Evolutionary conservation across 2,329 filamentous ascomycete species (phyloP), one percentile per base, ranked within the genome.

Genomic region (Ilyonectria sp.): DNA sequence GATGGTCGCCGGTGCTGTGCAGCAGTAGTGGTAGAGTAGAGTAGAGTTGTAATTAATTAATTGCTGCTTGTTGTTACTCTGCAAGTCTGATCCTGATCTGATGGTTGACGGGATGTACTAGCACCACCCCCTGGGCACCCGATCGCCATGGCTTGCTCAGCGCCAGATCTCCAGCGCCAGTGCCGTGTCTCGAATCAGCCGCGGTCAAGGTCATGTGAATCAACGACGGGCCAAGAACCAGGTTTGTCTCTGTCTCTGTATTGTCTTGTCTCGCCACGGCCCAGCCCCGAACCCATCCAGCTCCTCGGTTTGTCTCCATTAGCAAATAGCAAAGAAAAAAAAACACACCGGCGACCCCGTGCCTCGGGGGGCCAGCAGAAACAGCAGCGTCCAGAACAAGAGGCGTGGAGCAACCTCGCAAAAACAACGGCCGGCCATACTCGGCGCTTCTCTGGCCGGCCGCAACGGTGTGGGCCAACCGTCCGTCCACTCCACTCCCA

Each of bases 401-500:
- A 46, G 35, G 50, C 49, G 67, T 63, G 60, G 26, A 26, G 63
- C 21, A 21, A 21, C 21, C 33, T 52, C 19, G 33, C 21, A 21
- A 57, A 54, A 33, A 59, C 61, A 71, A 70, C 71, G 72, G 72
- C 69, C 78, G 78, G 77, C 78, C 69, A 72, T 80, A 77, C 78
- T 80, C 78, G 78, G 78, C 78, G 78, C 78, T 80, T 79, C 77
- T 80, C 70, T 68, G 50, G 66, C 58, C 60, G 63, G 58, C 66
- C 61, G 65, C 62, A 64, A 72, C 74, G 71, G 71, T 73, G 71
- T 75, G 71, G 70, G 71, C 68, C 69, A 68, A 70, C 69, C 63
- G 33, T 65, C 69, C 63, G 33, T 65, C 47, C 64, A 15, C 67
- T 68, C 68, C 69, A 68, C 67, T 69, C 67, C 63, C 64, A 68